A percentile compares a stretch with the other conserved stretches of the same genome.
Conservation (phyloP, 2,329 filamentous ascomycete species). For the Colletotrichum tabaci region DNA sequence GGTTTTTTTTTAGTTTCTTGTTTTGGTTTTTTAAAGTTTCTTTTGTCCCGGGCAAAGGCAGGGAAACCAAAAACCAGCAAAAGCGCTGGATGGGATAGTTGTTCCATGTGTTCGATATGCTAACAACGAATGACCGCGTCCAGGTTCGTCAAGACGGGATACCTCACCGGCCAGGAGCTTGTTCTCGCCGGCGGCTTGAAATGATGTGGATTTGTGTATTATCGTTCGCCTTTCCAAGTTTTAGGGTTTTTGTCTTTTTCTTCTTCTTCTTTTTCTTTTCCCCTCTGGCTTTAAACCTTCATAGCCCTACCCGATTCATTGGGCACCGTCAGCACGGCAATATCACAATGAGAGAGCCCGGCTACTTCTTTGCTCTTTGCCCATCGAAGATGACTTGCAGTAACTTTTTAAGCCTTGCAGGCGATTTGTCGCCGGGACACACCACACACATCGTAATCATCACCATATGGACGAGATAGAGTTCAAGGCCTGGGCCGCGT, state of each 20-base stretch:
- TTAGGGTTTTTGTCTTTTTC: too few relatives aligned
- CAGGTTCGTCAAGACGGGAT: conserved; percentile 50
- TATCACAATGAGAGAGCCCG: background rate
- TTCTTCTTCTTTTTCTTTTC: too few relatives aligned
- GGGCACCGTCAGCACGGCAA: background rate
- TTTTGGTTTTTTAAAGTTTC: background rate
- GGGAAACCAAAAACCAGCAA: background rate
- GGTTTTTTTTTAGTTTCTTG: background rate
- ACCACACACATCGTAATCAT: background rate
- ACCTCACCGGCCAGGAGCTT: conserved; percentile 49
- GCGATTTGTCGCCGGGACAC: background rate
- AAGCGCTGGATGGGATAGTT: too few relatives aligned
- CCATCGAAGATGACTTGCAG: background rate
- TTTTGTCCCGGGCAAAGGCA: background rate
- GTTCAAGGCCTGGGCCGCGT: background rate
- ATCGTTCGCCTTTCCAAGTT: too few relatives aligned
- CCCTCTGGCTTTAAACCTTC: background rate
- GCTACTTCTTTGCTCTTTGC: background rate
- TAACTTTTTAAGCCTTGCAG: background rate
- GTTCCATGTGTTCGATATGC: background rate
- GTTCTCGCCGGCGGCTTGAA: conserved; percentile 48
- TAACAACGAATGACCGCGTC: conserved; percentile 1
- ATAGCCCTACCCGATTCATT: background rate
- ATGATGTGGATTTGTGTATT: conserved; percentile 11
- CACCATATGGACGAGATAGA: background rate